These are phyloP conservation scores for Tuber melanosporum DNA, from an alignment of 495 filamentous ascomycete species.

Conservation along the genomic window DNA sequence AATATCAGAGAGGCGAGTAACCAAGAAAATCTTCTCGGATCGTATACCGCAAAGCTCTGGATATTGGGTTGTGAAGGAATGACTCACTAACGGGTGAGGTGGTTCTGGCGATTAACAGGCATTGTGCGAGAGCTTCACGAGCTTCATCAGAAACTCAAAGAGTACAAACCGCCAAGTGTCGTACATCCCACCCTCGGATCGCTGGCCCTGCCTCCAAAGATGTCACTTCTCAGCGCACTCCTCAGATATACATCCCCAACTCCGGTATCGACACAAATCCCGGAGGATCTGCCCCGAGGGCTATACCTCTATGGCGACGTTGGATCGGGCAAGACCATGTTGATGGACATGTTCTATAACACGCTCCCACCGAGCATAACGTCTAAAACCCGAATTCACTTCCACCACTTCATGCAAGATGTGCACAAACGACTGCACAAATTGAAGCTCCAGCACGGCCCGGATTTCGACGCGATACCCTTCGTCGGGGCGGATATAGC, in stretches of 20 bases:
- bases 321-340: slow-evolving; percentile 97
- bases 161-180: slow-evolving; percentile 66
- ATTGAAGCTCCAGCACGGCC: slow-evolving; percentile 81
- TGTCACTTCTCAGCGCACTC: slow-evolving; percentile 57
- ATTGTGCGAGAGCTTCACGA: slow-evolving; percentile 85
- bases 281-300: slow-evolving; percentile 71
- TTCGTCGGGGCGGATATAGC: slow-evolving; percentile 92
- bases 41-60: background rate
- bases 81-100: slow-evolving; percentile 10
- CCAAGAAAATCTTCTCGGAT: background rate
- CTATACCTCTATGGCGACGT: slow-evolving; percentile 96
- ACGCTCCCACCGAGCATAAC: slow-evolving; percentile 74
- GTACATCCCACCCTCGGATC: slow-evolving; percentile 70
- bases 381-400: slow-evolving; percentile 91
- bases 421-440: slow-evolving; percentile 87
- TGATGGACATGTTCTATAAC: slow-evolving; percentile 98
- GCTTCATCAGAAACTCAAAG: slow-evolving; percentile 72
- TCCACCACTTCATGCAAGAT: slow-evolving; percentile 99
- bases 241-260: slow-evolving; percentile 51
- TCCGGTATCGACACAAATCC: slow-evolving; percentile 49
- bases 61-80: background rate
- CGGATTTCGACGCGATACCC: slow-evolving; percentile 83
- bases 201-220: slow-evolving; percentile 48
- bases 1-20: slow-evolving; percentile 73
- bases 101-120: slow-evolving; percentile 46